These are phyloP conservation scores for Fusarium irregulare DNA, from an alignment of 2,329 filamentous ascomycete genomes.

Conservation along the genomic window DNA sequence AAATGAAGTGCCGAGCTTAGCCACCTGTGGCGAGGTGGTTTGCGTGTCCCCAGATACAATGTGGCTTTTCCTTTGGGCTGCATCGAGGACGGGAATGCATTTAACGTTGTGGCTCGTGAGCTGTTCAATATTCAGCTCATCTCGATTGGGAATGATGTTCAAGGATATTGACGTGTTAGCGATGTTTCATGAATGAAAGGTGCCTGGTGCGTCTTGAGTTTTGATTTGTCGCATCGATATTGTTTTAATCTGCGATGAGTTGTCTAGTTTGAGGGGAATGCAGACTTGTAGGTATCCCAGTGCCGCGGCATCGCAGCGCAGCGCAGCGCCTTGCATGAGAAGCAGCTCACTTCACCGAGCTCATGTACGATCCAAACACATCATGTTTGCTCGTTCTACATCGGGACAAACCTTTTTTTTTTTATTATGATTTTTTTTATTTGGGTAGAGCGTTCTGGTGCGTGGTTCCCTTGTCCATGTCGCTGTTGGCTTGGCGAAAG, in stretches of 20 bases:
- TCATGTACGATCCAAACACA: slow-evolving; percentile 4
- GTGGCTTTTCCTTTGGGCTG: slow-evolving; percentile 21
- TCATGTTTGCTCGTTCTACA: slow-evolving; percentile 9
- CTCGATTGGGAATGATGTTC: slow-evolving; percentile 27
- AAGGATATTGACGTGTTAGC: slow-evolving; percentile 24
- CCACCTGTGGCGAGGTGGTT: slow-evolving; percentile 48
- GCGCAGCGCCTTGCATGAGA: neutral
- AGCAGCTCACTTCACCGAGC: slow-evolving; percentile 14
- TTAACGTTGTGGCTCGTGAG: slow-evolving; percentile 40
- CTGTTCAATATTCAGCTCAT: slow-evolving; percentile 23
- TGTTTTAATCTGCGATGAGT: slow-evolving; percentile 33
- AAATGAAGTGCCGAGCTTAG: slow-evolving; percentile 37
- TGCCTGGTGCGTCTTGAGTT: neutral
- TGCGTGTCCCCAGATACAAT: slow-evolving; percentile 36
- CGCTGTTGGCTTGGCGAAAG: slow-evolving; percentile 26
- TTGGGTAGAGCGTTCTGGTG: slow-evolving; percentile 1
- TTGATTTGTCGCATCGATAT: slow-evolving; percentile 26
- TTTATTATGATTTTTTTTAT: neutral
- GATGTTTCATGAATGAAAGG: slow-evolving; percentile 31
- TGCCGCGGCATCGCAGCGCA: neutral
- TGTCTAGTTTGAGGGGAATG: slow-evolving; percentile 22
- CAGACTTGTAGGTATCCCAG: neutral
- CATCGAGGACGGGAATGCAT: slow-evolving; percentile 17
- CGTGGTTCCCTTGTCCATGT: neutral
- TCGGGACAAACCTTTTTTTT: slow-evolving; percentile 3